These are phyloP conservation scores for Alopecurus myosuroides DNA, from an alignment of 176 grass and related monocot species.

Conservation along the genomic window DNA sequence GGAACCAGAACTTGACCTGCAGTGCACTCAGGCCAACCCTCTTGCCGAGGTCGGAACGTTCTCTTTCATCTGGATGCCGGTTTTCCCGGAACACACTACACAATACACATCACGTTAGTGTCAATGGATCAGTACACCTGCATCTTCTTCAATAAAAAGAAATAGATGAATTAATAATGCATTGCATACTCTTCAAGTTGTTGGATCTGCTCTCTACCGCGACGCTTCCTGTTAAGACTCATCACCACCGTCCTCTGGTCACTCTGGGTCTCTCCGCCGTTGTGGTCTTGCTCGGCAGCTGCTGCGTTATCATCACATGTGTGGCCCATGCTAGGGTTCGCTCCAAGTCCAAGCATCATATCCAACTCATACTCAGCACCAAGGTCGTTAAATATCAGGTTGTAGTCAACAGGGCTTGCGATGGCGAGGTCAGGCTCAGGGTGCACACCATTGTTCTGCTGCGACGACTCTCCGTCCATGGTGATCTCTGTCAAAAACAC, in stretches of 20 bases:
- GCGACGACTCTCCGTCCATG: not conserved
- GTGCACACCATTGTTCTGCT: not conserved
- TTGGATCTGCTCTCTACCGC: not conserved
- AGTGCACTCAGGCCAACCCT: not conserved
- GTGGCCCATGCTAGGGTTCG: not conserved
- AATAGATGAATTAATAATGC: not conserved
- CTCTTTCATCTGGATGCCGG: not conserved
- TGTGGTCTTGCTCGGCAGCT: not conserved
- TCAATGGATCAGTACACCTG: not conserved
- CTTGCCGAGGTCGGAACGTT: not conserved
- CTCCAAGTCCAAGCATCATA: not conserved
- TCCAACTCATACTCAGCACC: not conserved
- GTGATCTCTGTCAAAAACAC: not conserved
- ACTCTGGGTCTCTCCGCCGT: not conserved
- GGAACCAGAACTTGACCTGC: constrained; percentile 35
- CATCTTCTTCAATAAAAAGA: not conserved
- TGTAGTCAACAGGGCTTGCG: not conserved
- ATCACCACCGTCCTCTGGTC: not conserved
- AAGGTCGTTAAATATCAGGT: not conserved
- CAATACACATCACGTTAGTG: not conserved
- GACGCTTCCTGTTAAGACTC: not conserved
- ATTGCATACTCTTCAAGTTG: constrained; percentile 5
- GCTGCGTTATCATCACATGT: not conserved
- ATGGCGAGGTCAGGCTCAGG: not conserved
- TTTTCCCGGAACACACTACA: not conserved